Conservation (phyloP, 768 basidiomycete genomes). For the Psilocybe sp. region DNA sequence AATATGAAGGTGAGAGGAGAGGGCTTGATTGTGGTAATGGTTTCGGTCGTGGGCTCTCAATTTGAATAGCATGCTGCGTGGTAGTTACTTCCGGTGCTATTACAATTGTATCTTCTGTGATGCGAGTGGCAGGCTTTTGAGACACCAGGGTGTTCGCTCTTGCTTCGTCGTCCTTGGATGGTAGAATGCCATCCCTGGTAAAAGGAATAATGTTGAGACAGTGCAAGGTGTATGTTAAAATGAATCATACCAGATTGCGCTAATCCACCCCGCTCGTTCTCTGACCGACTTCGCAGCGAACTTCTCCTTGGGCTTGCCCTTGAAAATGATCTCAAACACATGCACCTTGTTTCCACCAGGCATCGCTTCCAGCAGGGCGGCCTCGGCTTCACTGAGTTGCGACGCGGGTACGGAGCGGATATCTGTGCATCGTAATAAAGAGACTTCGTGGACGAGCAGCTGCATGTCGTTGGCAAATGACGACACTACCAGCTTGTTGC, state of each 20-base stretch:
- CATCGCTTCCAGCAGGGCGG: slow-evolving; percentile 28
- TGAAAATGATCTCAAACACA: slow-evolving; percentile 65
- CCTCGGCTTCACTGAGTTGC: slow-evolving; percentile 44
- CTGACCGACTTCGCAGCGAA: slow-evolving; percentile 61
- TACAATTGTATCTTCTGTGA: neutral
- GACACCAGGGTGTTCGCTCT: neutral
- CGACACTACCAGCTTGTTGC: slow-evolving; percentile 41
- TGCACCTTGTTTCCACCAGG: slow-evolving; percentile 40
- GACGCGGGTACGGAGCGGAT: slow-evolving; percentile 53
- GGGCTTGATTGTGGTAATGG: slow-evolving; percentile 16
- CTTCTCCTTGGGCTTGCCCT: slow-evolving; percentile 47
- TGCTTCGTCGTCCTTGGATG: slow-evolving; percentile 21
- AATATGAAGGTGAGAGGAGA: slow-evolving; percentile 16
- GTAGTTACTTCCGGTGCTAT: neutral
- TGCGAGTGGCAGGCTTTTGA: neutral
- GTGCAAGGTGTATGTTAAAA: neutral
- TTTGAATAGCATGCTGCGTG: slow-evolving; percentile 4
- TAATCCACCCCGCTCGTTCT: slow-evolving; percentile 73
- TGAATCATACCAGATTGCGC: slow-evolving; percentile 61
- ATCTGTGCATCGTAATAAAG: slow-evolving; percentile 53
- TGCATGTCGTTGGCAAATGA: slow-evolving; percentile 35
- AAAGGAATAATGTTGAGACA: slow-evolving; percentile 1
- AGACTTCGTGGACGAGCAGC: slow-evolving; percentile 42
- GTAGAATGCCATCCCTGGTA: slow-evolving; percentile 58
- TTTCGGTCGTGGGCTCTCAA: slow-evolving; percentile 20